These are phyloP conservation scores for Talaromyces sp. DNA, from an alignment of 2,329 filamentous ascomycete genomes.

Conservation along the genomic window DNA sequence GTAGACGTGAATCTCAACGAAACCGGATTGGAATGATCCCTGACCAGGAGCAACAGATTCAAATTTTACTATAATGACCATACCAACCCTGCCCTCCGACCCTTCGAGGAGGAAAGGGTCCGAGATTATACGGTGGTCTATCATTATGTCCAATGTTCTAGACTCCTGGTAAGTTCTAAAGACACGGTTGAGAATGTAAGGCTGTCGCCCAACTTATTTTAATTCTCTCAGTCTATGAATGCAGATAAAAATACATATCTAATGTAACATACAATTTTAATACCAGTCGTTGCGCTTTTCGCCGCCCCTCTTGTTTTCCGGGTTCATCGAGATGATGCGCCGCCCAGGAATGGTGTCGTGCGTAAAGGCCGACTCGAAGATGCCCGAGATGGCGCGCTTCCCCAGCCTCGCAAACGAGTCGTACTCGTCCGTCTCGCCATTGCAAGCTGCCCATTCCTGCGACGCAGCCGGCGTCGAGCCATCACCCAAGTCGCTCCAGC, in stretches of 20 bases:
- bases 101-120: no score
- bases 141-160: no score
- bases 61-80: no score
- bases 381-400: conserved; percentile 52
- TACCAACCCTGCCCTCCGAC: no score
- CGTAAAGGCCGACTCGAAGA: conserved; percentile 54
- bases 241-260: not conserved
- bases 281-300: conserved; percentile 58
- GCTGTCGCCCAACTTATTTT: no score
- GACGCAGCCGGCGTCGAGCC: conserved; percentile 43
- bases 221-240: not conserved
- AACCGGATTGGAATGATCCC: no score
- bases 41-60: no score
- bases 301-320: conserved; percentile 47
- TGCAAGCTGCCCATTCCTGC: conserved; percentile 54
- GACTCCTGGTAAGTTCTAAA: no score
- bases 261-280: conserved; percentile 25
- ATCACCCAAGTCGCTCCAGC: conserved; percentile 59
- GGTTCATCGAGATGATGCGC: conserved; percentile 55
- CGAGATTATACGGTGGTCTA: no score
- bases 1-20: no score
- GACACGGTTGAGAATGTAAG: no score
- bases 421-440: conserved; percentile 40
- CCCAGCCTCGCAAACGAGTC: conserved; percentile 52
- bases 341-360: conserved; percentile 53